Evolutionary conservation across 306 rosid genomes (phyloP), one percentile per base, ranked within the genome.

Genomic region (Betula pendula): DNA sequence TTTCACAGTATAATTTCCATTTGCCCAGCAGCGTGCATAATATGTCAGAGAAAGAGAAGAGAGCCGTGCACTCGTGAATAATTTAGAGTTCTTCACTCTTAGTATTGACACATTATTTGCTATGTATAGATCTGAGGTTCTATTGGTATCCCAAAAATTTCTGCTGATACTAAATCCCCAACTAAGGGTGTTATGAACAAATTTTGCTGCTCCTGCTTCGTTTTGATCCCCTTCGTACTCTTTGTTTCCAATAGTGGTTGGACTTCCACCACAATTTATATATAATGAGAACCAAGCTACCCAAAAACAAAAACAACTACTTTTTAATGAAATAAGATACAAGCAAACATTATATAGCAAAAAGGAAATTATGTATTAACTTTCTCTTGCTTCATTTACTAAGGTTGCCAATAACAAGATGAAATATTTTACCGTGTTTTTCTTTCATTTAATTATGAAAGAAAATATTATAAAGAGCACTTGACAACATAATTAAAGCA

Each of bases 161-260:
- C 95, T 89, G 8, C 87, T 88, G 79, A 85, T 79, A 82, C 95
- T 88, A 35, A 88, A 75, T 6, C 92, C 92, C 95, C 95, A 88
- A 22, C 49, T 50, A 10, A 58, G 72, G 38, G 8, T 0, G 15
- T 78, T 74, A n/a, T 14, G 74, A 74, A 71, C 81, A 76, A 67
- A 81, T 19, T 77, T 82, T 77, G 96, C 87, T 44, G 85, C 74
- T 24, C 90, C 89, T 25, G 89, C 90, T 19, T 52, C 8, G 51
- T 83, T 77, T 47, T 75, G 81, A 82, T 90, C 91, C 68, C 78
- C 88, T 35, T 80, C 17, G 65, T 84, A 87, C 71, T 55, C 75
- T 62, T 84, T 59, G 77, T 76, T 70, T 82, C 89, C 83, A 1
- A 79, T 68, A 12, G 70, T 83, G 77, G 80, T 62, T 78, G 78